Conservation (phyloP, 1,139 yeast genomes). For the Yamadazyma atmosphaerica region DNA sequence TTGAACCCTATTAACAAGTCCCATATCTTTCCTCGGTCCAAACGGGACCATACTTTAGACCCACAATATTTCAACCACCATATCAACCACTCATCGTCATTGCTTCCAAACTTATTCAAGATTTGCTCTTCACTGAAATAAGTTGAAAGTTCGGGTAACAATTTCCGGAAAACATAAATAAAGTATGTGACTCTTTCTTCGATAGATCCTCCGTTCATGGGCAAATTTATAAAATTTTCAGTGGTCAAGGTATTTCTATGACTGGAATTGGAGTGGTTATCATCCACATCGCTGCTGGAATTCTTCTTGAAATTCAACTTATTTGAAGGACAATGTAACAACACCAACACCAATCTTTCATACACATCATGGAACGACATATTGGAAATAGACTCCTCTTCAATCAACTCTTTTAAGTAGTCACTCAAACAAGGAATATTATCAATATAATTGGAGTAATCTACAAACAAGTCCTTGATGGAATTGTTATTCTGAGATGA, state of each 20-base stretch:
- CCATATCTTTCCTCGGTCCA: slow-evolving; percentile 88
- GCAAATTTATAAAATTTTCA: slow-evolving; percentile 39
- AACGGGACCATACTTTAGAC: slow-evolving; percentile 79
- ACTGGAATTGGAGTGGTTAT: neutral
- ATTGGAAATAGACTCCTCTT: slow-evolving; percentile 24
- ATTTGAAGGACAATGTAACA: slow-evolving; percentile 69
- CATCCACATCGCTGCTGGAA: slow-evolving; percentile 1
- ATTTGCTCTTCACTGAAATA: slow-evolving; percentile 83
- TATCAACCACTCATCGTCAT: slow-evolving; percentile 85
- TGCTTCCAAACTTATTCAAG: slow-evolving; percentile 56
- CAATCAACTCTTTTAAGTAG: slow-evolving; percentile 26
- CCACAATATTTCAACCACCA: slow-evolving; percentile 97
- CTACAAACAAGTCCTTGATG: slow-evolving; percentile 45
- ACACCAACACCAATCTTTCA: slow-evolving; percentile 74
- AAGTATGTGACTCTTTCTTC: slow-evolving; percentile 74
- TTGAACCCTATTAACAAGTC: slow-evolving; percentile 85
- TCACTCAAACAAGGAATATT: slow-evolving; percentile 29
- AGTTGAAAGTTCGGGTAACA: slow-evolving; percentile 74
- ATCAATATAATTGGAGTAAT: slow-evolving; percentile 48
- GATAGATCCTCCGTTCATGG: slow-evolving; percentile 63
- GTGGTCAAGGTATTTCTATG: slow-evolving; percentile 8
- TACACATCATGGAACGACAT: slow-evolving; percentile 67
- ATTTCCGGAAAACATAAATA: slow-evolving; percentile 60
- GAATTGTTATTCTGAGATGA: slow-evolving; percentile 22
- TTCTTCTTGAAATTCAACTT: slow-evolving; percentile 11